These are phyloP conservation scores for Stevia rebaudiana DNA, from an alignment of 140 eudicot genomes.

Conservation along the genomic window DNA sequence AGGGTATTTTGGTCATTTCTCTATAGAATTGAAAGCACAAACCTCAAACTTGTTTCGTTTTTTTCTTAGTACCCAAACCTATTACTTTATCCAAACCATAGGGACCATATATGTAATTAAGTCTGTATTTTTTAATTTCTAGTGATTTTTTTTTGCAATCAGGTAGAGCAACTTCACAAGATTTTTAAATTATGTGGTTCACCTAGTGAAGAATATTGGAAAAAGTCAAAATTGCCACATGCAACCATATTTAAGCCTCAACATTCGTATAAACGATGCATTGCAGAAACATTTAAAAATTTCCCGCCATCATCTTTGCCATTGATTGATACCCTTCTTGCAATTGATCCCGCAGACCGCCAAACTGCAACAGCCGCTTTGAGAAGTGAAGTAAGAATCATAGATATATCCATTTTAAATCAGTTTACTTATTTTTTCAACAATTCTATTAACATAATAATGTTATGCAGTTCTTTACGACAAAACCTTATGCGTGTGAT, in stretches of 20 bases:
- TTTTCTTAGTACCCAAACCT: no score
- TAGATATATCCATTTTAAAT: not conserved
- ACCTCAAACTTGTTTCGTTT: no score
- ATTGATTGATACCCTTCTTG: constrained; percentile 59
- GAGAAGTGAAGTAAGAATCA: constrained; percentile 53
- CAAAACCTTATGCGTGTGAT: constrained; percentile 75
- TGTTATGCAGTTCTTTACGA: constrained; percentile 51
- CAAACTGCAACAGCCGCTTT: constrained; percentile 65
- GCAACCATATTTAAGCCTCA: constrained; percentile 72
- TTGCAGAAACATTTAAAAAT: constrained; percentile 54
- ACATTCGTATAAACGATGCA: constrained; percentile 58
- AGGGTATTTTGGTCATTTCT: no score
- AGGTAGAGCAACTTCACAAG: constrained; percentile 85
- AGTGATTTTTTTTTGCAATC: not conserved
- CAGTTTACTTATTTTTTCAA: no score
- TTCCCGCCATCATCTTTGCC: constrained; percentile 64
- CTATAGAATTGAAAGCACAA: no score
- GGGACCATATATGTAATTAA: no score
- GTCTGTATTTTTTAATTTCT: not conserved
- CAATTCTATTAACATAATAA: not conserved
- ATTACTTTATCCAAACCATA: no score
- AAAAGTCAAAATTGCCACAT: constrained; percentile 68
- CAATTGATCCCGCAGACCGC: constrained; percentile 69
- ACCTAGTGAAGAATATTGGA: constrained; percentile 73
- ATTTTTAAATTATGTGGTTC: constrained; percentile 82